Conservation (phyloP, 805 yeast genomes). For the Zygotorulaspora danielsina region DNA sequence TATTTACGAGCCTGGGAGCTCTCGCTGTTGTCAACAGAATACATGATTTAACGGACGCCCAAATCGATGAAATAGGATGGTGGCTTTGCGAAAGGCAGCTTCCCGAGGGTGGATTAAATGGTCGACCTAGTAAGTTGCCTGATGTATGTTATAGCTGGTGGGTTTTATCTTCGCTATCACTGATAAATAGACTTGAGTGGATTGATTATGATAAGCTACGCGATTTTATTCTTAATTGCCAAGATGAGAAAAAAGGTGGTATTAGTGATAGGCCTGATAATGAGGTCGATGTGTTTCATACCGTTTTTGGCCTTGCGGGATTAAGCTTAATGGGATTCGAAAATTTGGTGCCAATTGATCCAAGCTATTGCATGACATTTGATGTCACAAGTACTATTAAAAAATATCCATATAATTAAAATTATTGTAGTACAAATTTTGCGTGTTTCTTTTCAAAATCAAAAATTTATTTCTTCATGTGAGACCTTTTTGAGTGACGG, state of each 20-base stretch:
- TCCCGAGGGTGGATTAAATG: conserved; percentile 84
- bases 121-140: conserved; percentile 91
- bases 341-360: conserved; percentile 63
- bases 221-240: conserved; percentile 68
- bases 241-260: conserved; percentile 79
- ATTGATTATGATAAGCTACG: conserved; percentile 62
- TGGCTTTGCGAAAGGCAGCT: conserved; percentile 94
- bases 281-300: conserved; percentile 89
- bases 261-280: conserved; percentile 89
- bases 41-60: conserved; percentile 40
- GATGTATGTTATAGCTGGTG: conserved; percentile 99
- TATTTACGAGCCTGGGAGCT: conserved; percentile 79
- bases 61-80: conserved; percentile 53
- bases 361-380: conserved; percentile 79
- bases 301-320: conserved; percentile 86
- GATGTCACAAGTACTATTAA: conserved; percentile 35
- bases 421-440: conserved; percentile 3
- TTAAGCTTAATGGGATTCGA: conserved; percentile 68
- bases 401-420: conserved; percentile 35
- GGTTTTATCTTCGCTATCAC: conserved; percentile 75
- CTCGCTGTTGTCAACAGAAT: conserved; percentile 63
- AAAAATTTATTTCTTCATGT: conserved; percentile 44
- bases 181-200: conserved; percentile 67
- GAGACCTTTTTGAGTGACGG: conserved; percentile 54
- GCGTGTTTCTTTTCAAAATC: conserved; percentile 4